A percentile compares a stretch with the other conserved stretches of the same genome.
Conservation (phyloP, 352 stramenopile genomes). For the Pythium brachiatum region DNA sequence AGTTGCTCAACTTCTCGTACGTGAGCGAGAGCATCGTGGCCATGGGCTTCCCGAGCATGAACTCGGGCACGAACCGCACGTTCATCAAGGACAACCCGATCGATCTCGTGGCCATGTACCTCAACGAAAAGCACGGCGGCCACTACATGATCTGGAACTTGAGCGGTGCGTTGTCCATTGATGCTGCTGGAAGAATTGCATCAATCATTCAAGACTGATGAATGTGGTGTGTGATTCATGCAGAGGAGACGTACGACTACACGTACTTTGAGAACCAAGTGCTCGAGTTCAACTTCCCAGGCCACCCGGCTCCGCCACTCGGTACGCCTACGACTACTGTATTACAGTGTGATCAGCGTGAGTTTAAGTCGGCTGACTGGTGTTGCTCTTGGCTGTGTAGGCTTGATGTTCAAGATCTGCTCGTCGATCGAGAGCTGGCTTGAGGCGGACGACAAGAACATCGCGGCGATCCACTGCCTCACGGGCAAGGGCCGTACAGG, state of each 20-base stretch:
- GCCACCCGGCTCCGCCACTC: constrained; percentile 94
- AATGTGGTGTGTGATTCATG: neutral
- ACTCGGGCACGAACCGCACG: constrained; percentile 67
- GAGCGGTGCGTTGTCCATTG: constrained; percentile 42
- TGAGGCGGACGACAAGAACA: constrained; percentile 93
- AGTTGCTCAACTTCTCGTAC: constrained; percentile 91
- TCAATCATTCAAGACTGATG: neutral
- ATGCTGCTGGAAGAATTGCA: neutral
- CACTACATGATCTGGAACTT: constrained; percentile 99
- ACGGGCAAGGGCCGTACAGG: constrained; percentile 94
- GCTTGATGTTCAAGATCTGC: constrained; percentile 97
- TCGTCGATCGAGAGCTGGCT: constrained; percentile 97
- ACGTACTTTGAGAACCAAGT: constrained; percentile 95
- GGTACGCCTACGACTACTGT: constrained; percentile 31
- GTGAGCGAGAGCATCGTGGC: constrained; percentile 85
- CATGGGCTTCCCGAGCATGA: constrained; percentile 92
- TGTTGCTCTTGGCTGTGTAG: constrained; percentile 17
- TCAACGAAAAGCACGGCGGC: constrained; percentile 92
- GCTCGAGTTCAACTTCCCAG: constrained; percentile 97
- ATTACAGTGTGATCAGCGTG: neutral
- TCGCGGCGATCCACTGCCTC: constrained; percentile 96
- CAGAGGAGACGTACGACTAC: constrained; percentile 96
- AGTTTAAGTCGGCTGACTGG: neutral
- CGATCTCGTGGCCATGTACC: constrained; percentile 90
- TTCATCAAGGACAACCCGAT: constrained; percentile 87